Evolutionary conservation across 2,329 filamentous ascomycete species (phyloP), one percentile per base, ranked within the genome.

Genomic region (Ceratocystis smalleyi): DNA sequence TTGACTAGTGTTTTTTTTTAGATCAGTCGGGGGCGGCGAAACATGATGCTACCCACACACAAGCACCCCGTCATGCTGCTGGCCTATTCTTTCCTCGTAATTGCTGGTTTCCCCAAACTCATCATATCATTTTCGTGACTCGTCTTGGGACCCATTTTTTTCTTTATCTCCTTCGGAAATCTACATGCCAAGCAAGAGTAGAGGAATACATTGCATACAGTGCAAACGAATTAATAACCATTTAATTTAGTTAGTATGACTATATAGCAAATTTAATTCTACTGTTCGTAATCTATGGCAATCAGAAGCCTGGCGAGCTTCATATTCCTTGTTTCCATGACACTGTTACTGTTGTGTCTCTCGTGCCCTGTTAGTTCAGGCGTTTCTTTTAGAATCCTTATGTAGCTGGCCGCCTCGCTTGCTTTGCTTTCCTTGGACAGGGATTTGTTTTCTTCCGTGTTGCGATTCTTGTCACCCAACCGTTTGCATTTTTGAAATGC

Each of bases 61-160:
- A 57, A n/a, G 3, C 5, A 3, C 54, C 54, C 10, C 54, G 19
- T 57, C 17, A 57, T 57, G 54, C 54, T 32, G 32, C n/a, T 24
- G 15, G 54, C 54, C 54, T 57, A 57, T 57, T 57, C 54, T 35
- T 57, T 57, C 54, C 54, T 57, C 54, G 27, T 57, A 57, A 30
- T 7, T 32, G 10, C 5, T n/a, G 17, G 1, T 19, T 57, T 15
- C 22, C 15, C 32, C 54, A 40, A 2, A 24, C 27, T 15, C 22
- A 32, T 57, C 54, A 57, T 12, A 10, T 10, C 27, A 35, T 8
- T 2, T 57, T n/a, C 1, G 8, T 1, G 24, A 17, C 22, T 22
- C 8, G 19, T 22, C 7, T 57, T 47, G 10, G 45, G 45, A 47
- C 19, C 8, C 43, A 17, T 19, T 19, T 3, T 3, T 51, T 51